phyloP scores from a whole-genome alignment of 768 basidiomycete species.

The Lactarius psammicola region DNA sequence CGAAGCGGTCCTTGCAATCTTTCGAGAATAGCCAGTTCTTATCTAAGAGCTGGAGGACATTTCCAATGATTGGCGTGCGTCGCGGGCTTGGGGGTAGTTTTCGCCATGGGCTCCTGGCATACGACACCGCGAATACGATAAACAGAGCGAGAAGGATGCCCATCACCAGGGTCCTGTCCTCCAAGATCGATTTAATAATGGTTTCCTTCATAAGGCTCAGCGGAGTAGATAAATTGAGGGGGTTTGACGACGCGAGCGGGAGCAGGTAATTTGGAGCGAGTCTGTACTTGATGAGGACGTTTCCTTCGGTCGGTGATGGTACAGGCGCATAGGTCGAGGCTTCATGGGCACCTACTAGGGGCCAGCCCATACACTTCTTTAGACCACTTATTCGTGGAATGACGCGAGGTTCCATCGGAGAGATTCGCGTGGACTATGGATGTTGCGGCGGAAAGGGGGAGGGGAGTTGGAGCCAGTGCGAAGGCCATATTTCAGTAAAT shows the following conservation, averaged over 20 bases:
- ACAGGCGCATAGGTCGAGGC: neutral
- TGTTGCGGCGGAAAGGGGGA: neutral
- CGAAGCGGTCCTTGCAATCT: conserved; percentile 7
- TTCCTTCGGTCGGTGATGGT: neutral
- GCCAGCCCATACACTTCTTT: conserved; percentile 8
- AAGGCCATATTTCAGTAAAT: neutral
- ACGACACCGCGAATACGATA: neutral
- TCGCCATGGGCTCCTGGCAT: conserved; percentile 16
- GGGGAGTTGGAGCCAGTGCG: neutral
- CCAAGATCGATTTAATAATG: conserved; percentile 8
- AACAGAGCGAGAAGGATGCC: neutral
- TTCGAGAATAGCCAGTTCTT: conserved; percentile 8
- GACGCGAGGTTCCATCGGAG: neutral
- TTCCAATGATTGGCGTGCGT: conserved; percentile 13
- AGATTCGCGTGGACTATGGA: neutral
- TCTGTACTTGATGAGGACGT: no score
- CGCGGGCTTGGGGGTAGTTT: conserved; percentile 11
- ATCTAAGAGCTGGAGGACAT: conserved; percentile 8
- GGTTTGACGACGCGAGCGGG: conserved; percentile 5
- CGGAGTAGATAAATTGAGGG: neutral
- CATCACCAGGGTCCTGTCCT: neutral
- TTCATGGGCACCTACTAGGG: neutral
- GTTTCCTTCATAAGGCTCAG: neutral
- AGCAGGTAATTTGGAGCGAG: neutral
- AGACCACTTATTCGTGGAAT: neutral